These are phyloP conservation scores for Fusarium continuum DNA, from an alignment of 2,329 filamentous ascomycete species.

Conservation along the genomic window DNA sequence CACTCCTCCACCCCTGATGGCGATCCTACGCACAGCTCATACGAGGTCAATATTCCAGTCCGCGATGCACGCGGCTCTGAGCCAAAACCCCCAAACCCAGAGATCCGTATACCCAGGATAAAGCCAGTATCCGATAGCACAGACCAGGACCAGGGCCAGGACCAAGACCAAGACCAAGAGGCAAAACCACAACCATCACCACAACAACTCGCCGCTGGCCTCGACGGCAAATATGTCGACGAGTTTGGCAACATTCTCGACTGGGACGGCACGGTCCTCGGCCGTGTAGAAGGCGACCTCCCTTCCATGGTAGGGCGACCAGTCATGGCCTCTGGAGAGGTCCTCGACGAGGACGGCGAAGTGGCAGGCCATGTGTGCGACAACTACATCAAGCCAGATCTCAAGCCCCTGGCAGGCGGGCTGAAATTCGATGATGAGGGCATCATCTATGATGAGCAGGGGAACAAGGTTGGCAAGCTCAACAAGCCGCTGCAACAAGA, in stretches of 20 bases:
- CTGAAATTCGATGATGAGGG: constrained; percentile 66
- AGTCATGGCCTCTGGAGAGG: constrained; percentile 57
- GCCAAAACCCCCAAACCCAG: constrained; percentile 28
- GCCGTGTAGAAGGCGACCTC: constrained; percentile 62
- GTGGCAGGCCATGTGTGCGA: constrained; percentile 79
- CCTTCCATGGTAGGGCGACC: constrained; percentile 63
- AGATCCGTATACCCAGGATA: constrained; percentile 53
- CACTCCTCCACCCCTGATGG: constrained; percentile 30
- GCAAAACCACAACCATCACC: constrained; percentile 43
- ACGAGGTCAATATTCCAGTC: constrained; percentile 41
- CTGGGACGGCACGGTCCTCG: constrained; percentile 60
- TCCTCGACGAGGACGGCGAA: constrained; percentile 81
- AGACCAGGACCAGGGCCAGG: constrained; percentile 6
- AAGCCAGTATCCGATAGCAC: constrained; percentile 47
- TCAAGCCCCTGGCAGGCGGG: constrained; percentile 61
- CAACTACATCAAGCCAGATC: constrained; percentile 58
- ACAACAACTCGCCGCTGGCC: constrained; percentile 50
- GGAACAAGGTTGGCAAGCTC: constrained; percentile 70
- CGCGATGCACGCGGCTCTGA: constrained; percentile 22
- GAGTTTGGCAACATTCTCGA: constrained; percentile 65
- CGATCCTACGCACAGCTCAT: constrained; percentile 42
- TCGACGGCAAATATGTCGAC: constrained; percentile 60
- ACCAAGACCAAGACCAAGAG: constrained; percentile 16
- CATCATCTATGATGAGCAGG: constrained; percentile 65
- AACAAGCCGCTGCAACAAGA: constrained; percentile 49